phyloP scores from a whole-genome alignment of 1,284 basidiomycete species.

The Tylopilus sp. region DNA sequence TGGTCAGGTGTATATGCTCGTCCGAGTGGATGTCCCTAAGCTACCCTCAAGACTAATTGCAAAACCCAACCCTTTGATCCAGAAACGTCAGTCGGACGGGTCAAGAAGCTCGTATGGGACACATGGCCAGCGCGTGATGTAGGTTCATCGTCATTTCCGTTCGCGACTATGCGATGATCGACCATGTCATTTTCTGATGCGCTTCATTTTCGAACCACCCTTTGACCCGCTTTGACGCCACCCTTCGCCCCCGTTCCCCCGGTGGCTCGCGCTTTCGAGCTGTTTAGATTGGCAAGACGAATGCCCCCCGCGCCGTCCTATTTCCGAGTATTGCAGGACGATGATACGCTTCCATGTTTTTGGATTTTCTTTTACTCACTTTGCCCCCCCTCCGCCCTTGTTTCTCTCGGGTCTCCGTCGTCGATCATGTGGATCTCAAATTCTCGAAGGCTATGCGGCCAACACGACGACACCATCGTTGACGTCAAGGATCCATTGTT shows the following conservation, averaged over 20 bases:
- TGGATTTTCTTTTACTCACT: not conserved
- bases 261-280: not conserved
- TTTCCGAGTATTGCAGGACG: slow-evolving; percentile 75
- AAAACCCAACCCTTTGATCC: slow-evolving; percentile 76
- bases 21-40: too few species aligned
- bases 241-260: too few species aligned
- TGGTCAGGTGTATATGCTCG: too few species aligned
- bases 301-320: slow-evolving; percentile 76
- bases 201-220: not conserved
- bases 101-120: slow-evolving; percentile 83
- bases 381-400: not conserved
- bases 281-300: slow-evolving; percentile 72
- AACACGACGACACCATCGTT: not conserved
- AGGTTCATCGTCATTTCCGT: slow-evolving; percentile 21
- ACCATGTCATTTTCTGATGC: slow-evolving; percentile 7
- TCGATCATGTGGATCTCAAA: not conserved
- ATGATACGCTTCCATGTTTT: slow-evolving; percentile 58
- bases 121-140: slow-evolving; percentile 69
- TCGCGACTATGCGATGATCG: slow-evolving; percentile 12
- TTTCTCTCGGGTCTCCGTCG: not conserved
- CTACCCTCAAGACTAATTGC: too few species aligned
- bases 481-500: not conserved
- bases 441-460: not conserved
- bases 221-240: not conserved
- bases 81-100: slow-evolving; percentile 69